Evolutionary conservation across 225 moss, liverwort and hornwort genomes (phyloP), one percentile per base, ranked within the genome.

Genomic region (Neckera pumila): DNA sequence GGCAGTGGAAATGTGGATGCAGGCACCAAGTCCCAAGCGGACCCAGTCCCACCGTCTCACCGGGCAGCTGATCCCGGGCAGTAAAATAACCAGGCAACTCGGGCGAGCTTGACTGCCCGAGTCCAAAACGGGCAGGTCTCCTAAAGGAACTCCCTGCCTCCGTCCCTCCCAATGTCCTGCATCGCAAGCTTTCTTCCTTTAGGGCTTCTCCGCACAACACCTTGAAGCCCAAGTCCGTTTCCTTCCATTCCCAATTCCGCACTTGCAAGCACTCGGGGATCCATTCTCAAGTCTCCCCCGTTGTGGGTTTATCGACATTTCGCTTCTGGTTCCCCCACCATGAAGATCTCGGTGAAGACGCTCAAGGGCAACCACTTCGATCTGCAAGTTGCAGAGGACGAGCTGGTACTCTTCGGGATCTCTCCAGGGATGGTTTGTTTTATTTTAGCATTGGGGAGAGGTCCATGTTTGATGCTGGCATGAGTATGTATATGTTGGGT

Each of bases 311-410:
- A n/a, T 79, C 69, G 70, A 67, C 80, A 80, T 87, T 80, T 87
- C 9, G 73, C 71, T 79, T 67, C 54, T 76, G 79, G 31, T 53
- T 79, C 42, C 5, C n/a, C 69, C 66, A 80, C 90, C 76, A 91
- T 91, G 91, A 91, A 89, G 91, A 91, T 91, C 79, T 91, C 91
- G 12, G 91, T 91, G 80, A 91, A 91, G 84, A 91, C 91, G 15
- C 89, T 91, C 80, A 91, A 91, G 61, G 91, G 91, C 67, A 91
- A 91, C 84, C 91, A 91, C 87, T 91, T 91, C 66, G 91, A 91
- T 89, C 87, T 91, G 88, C 65, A 91, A 38, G 91, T 91, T 7
- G 63, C 85, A 49, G 85, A 85, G 74, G 85, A 88, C 43, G 88
- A 88, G 63, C 63, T 79, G 65, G 88, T 90, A 88, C 63, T 69